Percentiles rank a stretch among this genome's conserved stretches.
Evolutionary conservation across 176 grass and related monocot genomes (phyloP).

Genomic region (Elymus sibiricus): DNA sequence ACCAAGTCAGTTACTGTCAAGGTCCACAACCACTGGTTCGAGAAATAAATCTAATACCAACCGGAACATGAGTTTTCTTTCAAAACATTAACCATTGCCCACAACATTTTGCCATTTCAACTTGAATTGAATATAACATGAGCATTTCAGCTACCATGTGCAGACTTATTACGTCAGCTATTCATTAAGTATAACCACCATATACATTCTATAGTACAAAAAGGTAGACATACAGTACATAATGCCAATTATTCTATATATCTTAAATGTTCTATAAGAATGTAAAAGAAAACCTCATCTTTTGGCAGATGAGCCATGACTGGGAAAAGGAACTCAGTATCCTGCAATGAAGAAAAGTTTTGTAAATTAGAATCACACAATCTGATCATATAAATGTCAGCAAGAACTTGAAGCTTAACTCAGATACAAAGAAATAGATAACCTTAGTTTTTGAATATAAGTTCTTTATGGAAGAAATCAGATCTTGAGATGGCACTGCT

Average conservation of each 20-base stretch:
- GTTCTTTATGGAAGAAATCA: conserved; percentile 79
- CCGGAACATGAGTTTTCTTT: neutral
- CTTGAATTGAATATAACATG: conserved; percentile 3
- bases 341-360: conserved; percentile 52
- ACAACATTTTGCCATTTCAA: neutral
- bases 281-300: conserved; percentile 62
- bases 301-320: conserved; percentile 76
- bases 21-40: neutral
- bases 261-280: neutral
- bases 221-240: neutral
- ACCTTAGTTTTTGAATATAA: conserved; percentile 91
- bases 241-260: neutral
- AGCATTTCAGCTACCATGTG: neutral
- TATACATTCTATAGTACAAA: conserved; percentile 5
- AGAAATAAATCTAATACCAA: neutral
- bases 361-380: conserved; percentile 17
- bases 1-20: neutral
- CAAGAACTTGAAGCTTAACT: conserved; percentile 21
- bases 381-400: conserved; percentile 1
- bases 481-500: conserved; percentile 65
- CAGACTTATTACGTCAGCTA: neutral
- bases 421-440: conserved; percentile 4
- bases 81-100: neutral
- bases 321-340: conserved; percentile 80
- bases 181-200: neutral